Evolutionary conservation across 306 rosid genomes (phyloP).

Genomic region (Cucurbita moschata): DNA sequence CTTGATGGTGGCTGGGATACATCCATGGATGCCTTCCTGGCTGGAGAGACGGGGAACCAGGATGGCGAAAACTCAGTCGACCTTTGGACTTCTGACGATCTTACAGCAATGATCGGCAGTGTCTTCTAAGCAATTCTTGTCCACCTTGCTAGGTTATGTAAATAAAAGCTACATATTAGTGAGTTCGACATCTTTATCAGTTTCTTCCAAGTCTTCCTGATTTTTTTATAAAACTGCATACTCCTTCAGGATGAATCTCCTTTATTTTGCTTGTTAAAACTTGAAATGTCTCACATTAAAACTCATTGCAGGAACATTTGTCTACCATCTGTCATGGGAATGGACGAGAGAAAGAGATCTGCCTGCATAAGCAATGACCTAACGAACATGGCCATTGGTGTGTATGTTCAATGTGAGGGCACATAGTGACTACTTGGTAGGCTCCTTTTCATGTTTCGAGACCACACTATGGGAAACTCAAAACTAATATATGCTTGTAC

Average conservation of each 20-base stretch:
- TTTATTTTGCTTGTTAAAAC: neutral
- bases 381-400: conserved; percentile 3
- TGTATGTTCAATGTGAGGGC: conserved; percentile 2
- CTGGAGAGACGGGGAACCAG: conserved; percentile 29
- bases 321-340: conserved; percentile 5
- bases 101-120: conserved; percentile 34
- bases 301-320: conserved; percentile 6
- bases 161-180: conserved; percentile 87
- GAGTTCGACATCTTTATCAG: conserved; percentile 15
- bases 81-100: conserved; percentile 78
- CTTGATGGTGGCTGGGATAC: conserved; percentile 64
- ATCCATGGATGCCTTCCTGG: conserved; percentile 39
- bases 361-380: conserved; percentile 4
- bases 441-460: conserved; percentile 4
- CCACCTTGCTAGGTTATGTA: conserved; percentile 38
- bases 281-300: neutral
- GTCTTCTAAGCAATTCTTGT: conserved; percentile 32
- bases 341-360: conserved; percentile 8
- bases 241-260: neutral
- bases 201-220: neutral
- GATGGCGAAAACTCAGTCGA: conserved; percentile 50
- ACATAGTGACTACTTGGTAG: neutral
- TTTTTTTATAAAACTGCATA: neutral
- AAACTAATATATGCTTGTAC: conserved; percentile 8
- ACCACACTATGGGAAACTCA: conserved; percentile 1